Conservation (phyloP, 805 yeast genomes). For the Hanseniaspora nectarophila region DNA sequence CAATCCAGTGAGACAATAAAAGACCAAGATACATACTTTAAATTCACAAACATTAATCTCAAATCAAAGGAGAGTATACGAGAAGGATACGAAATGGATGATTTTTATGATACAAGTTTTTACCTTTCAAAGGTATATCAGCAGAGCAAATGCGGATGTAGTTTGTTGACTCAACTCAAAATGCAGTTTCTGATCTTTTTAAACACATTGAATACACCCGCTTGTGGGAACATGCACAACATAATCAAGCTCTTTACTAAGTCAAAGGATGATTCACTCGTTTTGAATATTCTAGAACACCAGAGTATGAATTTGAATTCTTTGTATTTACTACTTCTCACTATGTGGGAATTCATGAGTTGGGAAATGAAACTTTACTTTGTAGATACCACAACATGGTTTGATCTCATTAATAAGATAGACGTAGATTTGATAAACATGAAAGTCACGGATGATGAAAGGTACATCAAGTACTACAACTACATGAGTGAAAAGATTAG, state of each 20-base stretch:
- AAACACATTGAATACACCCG: constrained; percentile 50
- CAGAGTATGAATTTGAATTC: constrained; percentile 18
- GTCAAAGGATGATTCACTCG: background rate
- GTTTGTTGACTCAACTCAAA: constrained; percentile 43
- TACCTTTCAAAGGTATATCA: constrained; percentile 34
- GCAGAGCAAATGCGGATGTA: constrained; percentile 20
- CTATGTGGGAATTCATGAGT: constrained; percentile 21
- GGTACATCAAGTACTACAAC: background rate
- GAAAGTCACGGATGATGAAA: background rate
- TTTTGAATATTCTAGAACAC: background rate
- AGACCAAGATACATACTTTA: constrained; percentile 4
- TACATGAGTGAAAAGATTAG: background rate
- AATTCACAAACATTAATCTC: constrained; percentile 23
- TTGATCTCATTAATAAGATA: background rate
- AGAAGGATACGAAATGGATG: constrained; percentile 35
- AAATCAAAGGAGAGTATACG: constrained; percentile 26
- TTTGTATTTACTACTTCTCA: constrained; percentile 14
- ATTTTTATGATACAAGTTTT: constrained; percentile 52
- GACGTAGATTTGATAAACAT: background rate
- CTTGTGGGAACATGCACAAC: constrained; percentile 53
- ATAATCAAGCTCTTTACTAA: constrained; percentile 32
- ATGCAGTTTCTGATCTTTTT: constrained; percentile 39
- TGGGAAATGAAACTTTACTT: constrained; percentile 21
- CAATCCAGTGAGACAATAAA: constrained; percentile 22
- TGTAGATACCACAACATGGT: constrained; percentile 16